Conservation (phyloP, 345 rosid species). For the Rhodamnia argentea region DNA sequence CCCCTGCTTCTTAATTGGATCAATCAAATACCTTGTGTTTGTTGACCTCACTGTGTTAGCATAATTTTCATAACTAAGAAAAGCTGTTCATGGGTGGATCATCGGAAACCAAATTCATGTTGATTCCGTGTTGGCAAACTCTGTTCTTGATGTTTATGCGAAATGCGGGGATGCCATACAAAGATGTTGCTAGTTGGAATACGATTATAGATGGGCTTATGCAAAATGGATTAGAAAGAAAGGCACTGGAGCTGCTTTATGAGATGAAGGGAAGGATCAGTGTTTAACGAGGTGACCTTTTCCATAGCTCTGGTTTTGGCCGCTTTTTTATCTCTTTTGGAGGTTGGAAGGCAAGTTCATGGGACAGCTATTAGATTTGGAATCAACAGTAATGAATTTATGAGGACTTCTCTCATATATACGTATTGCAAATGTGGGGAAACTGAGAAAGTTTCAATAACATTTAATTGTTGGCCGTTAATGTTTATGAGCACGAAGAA, state of each 20-base stretch:
- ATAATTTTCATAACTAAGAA: conserved; percentile 8
- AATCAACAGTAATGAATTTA: conserved; percentile 16
- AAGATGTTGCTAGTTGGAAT: conserved; percentile 40
- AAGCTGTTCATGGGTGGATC: conserved; percentile 44
- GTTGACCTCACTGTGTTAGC: no score
- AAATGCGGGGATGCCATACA: conserved; percentile 25
- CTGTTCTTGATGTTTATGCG: conserved; percentile 35
- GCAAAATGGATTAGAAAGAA: conserved; percentile 19
- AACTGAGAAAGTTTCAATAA: conserved; percentile 15
- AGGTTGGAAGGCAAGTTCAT: conserved; percentile 40
- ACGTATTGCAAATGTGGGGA: conserved; percentile 45
- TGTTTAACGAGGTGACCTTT: conserved; percentile 21
- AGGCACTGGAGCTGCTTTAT: conserved; percentile 30
- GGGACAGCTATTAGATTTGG: conserved; percentile 14
- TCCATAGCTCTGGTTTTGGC: conserved; percentile 37
- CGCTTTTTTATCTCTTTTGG: conserved; percentile 11
- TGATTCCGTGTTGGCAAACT: conserved; percentile 30
- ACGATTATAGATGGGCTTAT: conserved; percentile 31
- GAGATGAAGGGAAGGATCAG: conserved; percentile 27
- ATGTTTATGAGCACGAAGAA: neutral
- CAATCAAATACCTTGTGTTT: no score
- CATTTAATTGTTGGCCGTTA: conserved; percentile 4
- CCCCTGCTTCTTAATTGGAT: neutral
- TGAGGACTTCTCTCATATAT: conserved; percentile 31
- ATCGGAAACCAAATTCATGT: conserved; percentile 19